phyloP scores from a whole-genome alignment of 2,329 filamentous ascomycete genomes.

The Coleophoma crateriformis region DNA sequence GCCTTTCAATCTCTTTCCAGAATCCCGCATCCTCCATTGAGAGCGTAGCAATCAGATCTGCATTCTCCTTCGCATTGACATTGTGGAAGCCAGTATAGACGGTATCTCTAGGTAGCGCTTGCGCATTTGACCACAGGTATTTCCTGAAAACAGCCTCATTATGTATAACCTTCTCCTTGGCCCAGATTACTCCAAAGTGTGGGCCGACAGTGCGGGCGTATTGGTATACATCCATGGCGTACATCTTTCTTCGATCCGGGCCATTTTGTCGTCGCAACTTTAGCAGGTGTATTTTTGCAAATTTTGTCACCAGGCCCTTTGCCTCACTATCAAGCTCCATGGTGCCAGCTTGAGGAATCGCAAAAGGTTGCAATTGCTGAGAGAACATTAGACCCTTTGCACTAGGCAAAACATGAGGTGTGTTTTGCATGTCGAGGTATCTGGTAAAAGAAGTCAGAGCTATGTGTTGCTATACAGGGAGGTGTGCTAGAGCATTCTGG shows the following conservation, averaged over 20 bases:
- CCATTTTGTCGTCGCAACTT: neutral
- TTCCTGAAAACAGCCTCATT: neutral
- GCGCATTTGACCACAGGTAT: neutral
- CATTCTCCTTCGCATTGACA: neutral
- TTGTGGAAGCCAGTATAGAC: neutral
- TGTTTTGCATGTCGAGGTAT: too few relatives aligned
- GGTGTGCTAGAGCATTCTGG: too few relatives aligned
- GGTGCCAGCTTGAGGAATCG: neutral
- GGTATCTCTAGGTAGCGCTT: neutral
- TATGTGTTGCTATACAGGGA: too few relatives aligned
- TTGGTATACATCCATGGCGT: slow-evolving; percentile 1
- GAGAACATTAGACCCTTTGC: too few relatives aligned
- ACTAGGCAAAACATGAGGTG: too few relatives aligned
- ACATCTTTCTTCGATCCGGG: neutral
- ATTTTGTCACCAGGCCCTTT: neutral
- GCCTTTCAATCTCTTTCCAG: neutral
- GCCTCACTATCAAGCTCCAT: neutral
- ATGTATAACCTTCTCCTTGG: neutral
- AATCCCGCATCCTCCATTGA: neutral
- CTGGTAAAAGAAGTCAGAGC: too few relatives aligned
- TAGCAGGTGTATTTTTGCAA: neutral
- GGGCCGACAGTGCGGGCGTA: slow-evolving; percentile 1
- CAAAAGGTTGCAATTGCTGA: too few relatives aligned
- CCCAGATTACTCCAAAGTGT: neutral
- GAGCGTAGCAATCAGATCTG: neutral